Conservation (phyloP, 495 filamentous ascomycete species). For the Clavariopsis aquatica region DNA sequence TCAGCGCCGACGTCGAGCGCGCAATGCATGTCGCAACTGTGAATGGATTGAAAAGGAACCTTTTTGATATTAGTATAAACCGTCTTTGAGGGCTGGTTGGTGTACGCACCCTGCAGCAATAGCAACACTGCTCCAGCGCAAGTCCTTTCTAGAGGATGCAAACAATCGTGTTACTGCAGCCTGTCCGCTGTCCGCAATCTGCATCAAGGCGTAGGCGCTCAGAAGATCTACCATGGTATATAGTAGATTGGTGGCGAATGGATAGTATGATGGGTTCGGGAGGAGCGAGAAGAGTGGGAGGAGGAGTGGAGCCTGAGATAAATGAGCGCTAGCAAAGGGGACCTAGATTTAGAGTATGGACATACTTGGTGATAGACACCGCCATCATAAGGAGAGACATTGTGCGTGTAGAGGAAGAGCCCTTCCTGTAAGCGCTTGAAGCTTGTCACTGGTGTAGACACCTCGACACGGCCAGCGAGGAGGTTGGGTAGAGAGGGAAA, state of each 20-base stretch:
- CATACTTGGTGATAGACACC: constrained; percentile 91
- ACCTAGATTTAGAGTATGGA: neutral
- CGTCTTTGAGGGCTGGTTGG: neutral
- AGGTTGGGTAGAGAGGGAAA: constrained; percentile 86
- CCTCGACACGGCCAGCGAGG: constrained; percentile 87
- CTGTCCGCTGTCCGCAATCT: constrained; percentile 81
- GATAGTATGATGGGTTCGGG: constrained; percentile 62
- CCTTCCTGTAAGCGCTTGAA: constrained; percentile 98
- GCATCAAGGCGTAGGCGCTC: constrained; percentile 77
- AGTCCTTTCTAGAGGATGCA: constrained; percentile 73
- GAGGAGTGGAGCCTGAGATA: constrained; percentile 73
- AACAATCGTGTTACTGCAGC: constrained; percentile 70
- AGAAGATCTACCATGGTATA: constrained; percentile 81
- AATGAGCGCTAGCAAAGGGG: neutral
- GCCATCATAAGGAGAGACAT: constrained; percentile 96
- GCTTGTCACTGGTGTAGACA: constrained; percentile 94
- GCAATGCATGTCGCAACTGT: constrained; percentile 90
- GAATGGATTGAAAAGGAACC: constrained; percentile 93
- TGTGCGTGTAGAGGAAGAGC: constrained; percentile 90
- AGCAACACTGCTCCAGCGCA: constrained; percentile 71
- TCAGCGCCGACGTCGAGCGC: constrained; percentile 89
- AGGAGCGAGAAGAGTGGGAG: constrained; percentile 88
- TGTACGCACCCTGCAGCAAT: constrained; percentile 72
- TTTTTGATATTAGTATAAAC: constrained; percentile 43
- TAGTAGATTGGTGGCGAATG: constrained; percentile 74